These are phyloP conservation scores for Recurvomyces mirabilis DNA, from an alignment of 495 filamentous ascomycete species.

Conservation along the genomic window DNA sequence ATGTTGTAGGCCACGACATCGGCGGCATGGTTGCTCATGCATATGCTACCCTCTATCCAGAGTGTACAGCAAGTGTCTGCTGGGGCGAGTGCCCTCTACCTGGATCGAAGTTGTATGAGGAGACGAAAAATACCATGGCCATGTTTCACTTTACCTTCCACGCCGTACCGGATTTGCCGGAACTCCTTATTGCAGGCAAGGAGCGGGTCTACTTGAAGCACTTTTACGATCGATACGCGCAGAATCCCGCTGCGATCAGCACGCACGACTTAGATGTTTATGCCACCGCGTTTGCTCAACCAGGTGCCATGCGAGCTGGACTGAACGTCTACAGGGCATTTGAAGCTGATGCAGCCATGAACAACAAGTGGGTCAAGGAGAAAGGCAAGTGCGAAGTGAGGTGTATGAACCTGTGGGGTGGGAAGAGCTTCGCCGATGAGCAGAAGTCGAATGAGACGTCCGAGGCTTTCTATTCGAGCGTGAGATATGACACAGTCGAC, in stretches of 20 bases:
- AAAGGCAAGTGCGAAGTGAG: conserved; percentile 35
- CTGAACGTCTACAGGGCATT: conserved; percentile 36
- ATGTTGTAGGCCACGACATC: conserved; percentile 39
- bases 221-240: conserved; percentile 23
- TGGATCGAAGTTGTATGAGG: conserved; percentile 28
- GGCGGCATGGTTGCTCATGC: conserved; percentile 38
- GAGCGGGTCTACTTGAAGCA: conserved; percentile 37
- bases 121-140: conserved; percentile 11
- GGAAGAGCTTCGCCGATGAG: background rate
- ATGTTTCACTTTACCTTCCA: conserved; percentile 41
- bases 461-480: conserved; percentile 2
- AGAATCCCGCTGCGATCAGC: conserved; percentile 31
- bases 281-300: conserved; percentile 28
- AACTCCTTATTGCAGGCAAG: conserved; percentile 32
- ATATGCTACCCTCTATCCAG: conserved; percentile 28
- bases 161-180: conserved; percentile 32
- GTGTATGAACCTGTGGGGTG: conserved; percentile 29
- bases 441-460: conserved; percentile 1
- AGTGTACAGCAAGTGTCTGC: conserved; percentile 27
- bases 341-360: conserved; percentile 32
- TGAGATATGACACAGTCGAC: conserved; percentile 21
- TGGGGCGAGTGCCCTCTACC: conserved; percentile 40
- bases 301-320: conserved; percentile 33
- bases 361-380: conserved; percentile 28
- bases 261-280: conserved; percentile 34